These are phyloP conservation scores for Malus fusca DNA, from an alignment of 306 rosid genomes.

Conservation along the genomic window DNA sequence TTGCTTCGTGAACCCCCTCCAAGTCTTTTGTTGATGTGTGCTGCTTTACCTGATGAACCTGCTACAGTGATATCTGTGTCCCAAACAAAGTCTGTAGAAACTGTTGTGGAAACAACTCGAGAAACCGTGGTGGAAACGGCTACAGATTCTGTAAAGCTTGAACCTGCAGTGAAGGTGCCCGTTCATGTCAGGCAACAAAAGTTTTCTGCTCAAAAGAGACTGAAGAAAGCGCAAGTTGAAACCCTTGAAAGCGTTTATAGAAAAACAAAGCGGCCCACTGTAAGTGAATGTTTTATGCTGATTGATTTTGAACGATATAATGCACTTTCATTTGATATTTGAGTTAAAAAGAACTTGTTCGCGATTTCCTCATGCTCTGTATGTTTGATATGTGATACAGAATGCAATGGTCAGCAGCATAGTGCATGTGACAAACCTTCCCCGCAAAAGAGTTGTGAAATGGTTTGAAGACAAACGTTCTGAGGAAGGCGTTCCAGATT, in stretches of 20 bases:
- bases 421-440: slow-evolving; percentile 82
- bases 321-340: not conserved
- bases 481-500: slow-evolving; percentile 70
- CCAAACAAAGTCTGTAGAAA: slow-evolving; percentile 35
- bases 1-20: slow-evolving; percentile 93
- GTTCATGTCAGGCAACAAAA: slow-evolving; percentile 59
- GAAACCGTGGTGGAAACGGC: slow-evolving; percentile 26
- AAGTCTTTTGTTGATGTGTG: slow-evolving; percentile 67
- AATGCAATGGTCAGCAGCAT: slow-evolving; percentile 73
- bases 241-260: slow-evolving; percentile 70
- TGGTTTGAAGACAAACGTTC: slow-evolving; percentile 93
- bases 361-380: not conserved
- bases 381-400: slow-evolving; percentile 38
- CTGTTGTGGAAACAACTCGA: slow-evolving; percentile 13
- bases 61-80: slow-evolving; percentile 13
- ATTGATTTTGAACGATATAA: not conserved
- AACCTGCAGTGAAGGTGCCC: slow-evolving; percentile 37
- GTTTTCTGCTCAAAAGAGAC: slow-evolving; percentile 67
- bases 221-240: slow-evolving; percentile 67
- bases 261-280: slow-evolving; percentile 88
- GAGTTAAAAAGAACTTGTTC: not conserved
- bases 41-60: slow-evolving; percentile 63
- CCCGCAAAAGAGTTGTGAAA: slow-evolving; percentile 66
- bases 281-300: slow-evolving; percentile 31
- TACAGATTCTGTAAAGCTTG: slow-evolving; percentile 18